phyloP scores from a whole-genome alignment of 495 filamentous ascomycete genomes.

The Tuber magnatum region DNA sequence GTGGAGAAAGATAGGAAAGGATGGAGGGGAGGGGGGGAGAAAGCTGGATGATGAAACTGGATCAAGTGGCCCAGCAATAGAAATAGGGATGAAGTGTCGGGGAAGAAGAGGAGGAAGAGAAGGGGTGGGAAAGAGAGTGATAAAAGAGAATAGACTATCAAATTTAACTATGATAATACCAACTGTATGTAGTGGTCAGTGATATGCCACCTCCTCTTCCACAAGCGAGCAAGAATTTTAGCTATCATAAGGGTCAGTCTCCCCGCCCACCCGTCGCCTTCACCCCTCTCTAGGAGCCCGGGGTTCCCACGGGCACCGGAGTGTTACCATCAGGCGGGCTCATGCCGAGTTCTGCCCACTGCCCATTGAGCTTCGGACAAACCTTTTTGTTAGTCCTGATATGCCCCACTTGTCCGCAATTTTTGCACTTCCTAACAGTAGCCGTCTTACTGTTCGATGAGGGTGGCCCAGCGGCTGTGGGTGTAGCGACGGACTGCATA shows the following conservation, averaged over 20 bases:
- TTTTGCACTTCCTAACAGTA: conserved; percentile 91
- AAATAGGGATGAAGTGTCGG: background rate
- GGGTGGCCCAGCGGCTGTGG: conserved; percentile 16
- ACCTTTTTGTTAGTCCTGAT: conserved; percentile 50
- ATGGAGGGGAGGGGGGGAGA: background rate
- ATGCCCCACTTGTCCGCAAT: conserved; percentile 89
- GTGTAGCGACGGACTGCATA: conserved; percentile 30
- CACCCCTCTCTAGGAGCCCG: background rate
- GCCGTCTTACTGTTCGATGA: conserved; percentile 43
- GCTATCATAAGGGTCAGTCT: background rate
- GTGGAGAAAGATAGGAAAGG: background rate
- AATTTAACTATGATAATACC: background rate
- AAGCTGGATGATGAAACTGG: background rate
- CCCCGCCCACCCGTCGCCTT: background rate
- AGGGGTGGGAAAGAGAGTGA: background rate
- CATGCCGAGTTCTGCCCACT: conserved; percentile 39
- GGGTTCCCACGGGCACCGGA: background rate
- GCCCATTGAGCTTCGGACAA: conserved; percentile 39
- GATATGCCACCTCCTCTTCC: background rate
- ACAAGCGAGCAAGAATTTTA: background rate
- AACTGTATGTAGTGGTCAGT: background rate
- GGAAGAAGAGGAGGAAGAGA: background rate
- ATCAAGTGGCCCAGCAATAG: background rate
- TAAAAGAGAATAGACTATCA: background rate
- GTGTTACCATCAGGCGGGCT: conserved; percentile 25